Base-by-base conservation (phyloP, 257 asterid species). In the Capsicum rhomboideum region DNA sequence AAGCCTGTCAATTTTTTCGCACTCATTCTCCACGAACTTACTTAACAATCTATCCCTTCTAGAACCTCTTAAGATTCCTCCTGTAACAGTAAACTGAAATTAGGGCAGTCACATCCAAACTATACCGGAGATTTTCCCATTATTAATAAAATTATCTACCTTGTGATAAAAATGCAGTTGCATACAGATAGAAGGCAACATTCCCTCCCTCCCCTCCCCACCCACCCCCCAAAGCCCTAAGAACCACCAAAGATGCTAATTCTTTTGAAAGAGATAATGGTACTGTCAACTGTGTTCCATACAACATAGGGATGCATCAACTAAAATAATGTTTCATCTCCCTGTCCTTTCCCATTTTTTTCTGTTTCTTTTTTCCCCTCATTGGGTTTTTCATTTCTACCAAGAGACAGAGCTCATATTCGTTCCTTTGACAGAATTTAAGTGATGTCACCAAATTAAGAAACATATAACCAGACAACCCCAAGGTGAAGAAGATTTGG, bases 11-110 rank as follows among this genome's bases (percentile, higher is more conserved):
- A 97, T 94, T 90, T 97, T 97, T 90, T 97, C 99, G 85, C 94
- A 93, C 86, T 97, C 98, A 78, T 92, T 95, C 91, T 97, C 99
- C 89, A 95, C 97, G 88, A 97, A 97, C 91, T 95, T 97, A 88
- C 97, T 91, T 59, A 97, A 88, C 87, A 95, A 85, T 86, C 99
- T 93, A 87, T 95, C 99, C 92, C 96, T 90, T 89, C 98, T 93
- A 85, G 99, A 95, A 82, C 99, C 99, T 90, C 99, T 93, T 83
- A 91, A 87, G 78, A 97, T 92, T 87, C 99, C 99, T 85, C 97
- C 98, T 97, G 91, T 29, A 69, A 59, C 63, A 66, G 56, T 18
- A 50, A 46, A 26, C 64, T 66, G 58, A 44, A 28, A 80, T 56
- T 40, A 31, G 31, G 52, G 26, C 40, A 50, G 63, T 66, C 34